Evolutionary conservation across 176 grass and related monocot species (phyloP).

Genomic region (Oryza coarctata): DNA sequence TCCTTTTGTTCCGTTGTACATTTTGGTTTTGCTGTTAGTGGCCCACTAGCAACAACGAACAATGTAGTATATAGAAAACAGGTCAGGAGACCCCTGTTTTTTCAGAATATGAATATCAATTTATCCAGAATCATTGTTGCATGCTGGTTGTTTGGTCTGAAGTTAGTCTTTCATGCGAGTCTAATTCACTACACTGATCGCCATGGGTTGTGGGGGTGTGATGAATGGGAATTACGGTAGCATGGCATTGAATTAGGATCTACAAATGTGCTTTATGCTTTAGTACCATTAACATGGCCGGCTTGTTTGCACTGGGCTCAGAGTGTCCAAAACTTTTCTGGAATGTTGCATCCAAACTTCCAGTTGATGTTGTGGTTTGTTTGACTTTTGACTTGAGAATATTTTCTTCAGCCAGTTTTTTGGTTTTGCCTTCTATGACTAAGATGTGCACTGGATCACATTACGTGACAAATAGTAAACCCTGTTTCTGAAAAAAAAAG

Average conservation of each 20-base stretch:
- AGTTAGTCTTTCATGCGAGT: background rate
- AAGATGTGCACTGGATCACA: background rate
- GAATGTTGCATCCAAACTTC: background rate
- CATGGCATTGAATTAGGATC: background rate
- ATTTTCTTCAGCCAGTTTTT: background rate
- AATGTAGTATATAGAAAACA: too few species aligned
- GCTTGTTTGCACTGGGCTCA: background rate
- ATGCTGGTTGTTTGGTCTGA: background rate
- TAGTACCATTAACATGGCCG: background rate
- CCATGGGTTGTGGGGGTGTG: background rate
- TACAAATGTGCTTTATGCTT: background rate
- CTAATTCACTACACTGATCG: background rate
- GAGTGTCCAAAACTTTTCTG: background rate
- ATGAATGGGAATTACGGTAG: background rate
- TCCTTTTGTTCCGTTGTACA: background rate
- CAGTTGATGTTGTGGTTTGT: background rate
- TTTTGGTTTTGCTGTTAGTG: too few species aligned
- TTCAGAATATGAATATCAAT: too few species aligned
- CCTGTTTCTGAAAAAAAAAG: background rate
- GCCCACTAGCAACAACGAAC: too few species aligned
- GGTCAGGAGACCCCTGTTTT: background rate
- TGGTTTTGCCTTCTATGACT: background rate
- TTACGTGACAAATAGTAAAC: background rate
- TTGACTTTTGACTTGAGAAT: too few species aligned
- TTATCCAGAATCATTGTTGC: background rate